phyloP scores from a whole-genome alignment of 148 eudicot species.

The Rhododendron ferrugineum region DNA sequence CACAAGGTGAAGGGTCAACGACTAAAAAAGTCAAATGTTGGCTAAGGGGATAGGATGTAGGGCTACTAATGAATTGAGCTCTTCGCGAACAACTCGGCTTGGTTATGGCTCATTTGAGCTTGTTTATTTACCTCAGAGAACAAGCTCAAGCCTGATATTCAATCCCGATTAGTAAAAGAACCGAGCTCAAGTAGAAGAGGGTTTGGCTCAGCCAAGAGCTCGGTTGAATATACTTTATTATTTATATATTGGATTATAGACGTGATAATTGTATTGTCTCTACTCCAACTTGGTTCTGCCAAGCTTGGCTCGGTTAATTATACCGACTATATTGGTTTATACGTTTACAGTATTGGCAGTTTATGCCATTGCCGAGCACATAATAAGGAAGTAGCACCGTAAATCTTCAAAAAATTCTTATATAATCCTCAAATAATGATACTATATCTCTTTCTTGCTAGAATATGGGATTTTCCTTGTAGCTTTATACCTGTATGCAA shows the following conservation, averaged over 20 bases:
- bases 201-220: neutral
- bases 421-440: neutral
- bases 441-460: neutral
- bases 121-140: no score
- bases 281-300: neutral
- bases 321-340: neutral
- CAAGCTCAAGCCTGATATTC: no score
- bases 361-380: neutral
- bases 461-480: neutral
- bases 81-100: neutral
- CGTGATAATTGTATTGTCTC: neutral
- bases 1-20: neutral
- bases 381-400: neutral
- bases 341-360: neutral
- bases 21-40: neutral
- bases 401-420: neutral
- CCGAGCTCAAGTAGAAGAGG: neutral
- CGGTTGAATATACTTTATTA: neutral
- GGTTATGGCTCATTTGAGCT: no score
- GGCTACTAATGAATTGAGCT: neutral
- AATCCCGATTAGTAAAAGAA: neutral
- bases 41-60: neutral
- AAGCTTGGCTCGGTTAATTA: neutral
- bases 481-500: neutral
- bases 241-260: neutral